These are phyloP conservation scores for Petunia axillaris DNA, from an alignment of 257 asterid genomes.

Conservation along the genomic window DNA sequence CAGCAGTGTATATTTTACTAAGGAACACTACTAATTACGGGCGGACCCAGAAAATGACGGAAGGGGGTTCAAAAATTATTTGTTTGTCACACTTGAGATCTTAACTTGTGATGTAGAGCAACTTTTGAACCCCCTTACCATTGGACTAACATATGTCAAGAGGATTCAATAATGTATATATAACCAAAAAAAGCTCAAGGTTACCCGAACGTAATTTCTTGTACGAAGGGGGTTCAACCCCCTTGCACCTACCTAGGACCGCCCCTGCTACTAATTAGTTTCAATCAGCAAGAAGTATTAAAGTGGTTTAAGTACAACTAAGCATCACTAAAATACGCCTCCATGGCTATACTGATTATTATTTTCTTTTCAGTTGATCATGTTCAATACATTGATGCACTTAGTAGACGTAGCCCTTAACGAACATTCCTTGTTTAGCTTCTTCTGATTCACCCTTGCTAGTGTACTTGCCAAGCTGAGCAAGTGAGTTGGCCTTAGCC, in stretches of 20 bases:
- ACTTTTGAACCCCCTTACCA: no score
- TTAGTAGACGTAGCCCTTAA: slow-evolving; percentile 29
- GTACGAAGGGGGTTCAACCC: no score
- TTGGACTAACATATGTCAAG: no score
- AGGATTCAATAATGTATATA: no score
- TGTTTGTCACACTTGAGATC: no score
- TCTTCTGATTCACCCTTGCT: slow-evolving; percentile 32
- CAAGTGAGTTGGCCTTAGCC: slow-evolving; percentile 35
- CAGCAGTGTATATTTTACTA: background rate
- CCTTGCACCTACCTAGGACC: no score
- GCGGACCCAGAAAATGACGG: no score
- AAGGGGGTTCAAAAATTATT: no score
- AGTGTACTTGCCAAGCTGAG: slow-evolving; percentile 28
- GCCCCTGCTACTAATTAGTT: background rate
- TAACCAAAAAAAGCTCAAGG: no score
- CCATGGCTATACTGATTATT: background rate
- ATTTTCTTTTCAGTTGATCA: background rate
- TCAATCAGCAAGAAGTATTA: background rate
- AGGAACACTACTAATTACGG: background rate
- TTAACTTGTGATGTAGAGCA: no score
- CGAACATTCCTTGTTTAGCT: slow-evolving; percentile 37
- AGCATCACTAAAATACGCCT: background rate
- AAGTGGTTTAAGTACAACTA: background rate
- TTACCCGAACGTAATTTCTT: no score
- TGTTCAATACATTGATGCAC: background rate